Base-by-base conservation (phyloP, 257 asterid species). In the Fraxinus pennsylvanica region DNA sequence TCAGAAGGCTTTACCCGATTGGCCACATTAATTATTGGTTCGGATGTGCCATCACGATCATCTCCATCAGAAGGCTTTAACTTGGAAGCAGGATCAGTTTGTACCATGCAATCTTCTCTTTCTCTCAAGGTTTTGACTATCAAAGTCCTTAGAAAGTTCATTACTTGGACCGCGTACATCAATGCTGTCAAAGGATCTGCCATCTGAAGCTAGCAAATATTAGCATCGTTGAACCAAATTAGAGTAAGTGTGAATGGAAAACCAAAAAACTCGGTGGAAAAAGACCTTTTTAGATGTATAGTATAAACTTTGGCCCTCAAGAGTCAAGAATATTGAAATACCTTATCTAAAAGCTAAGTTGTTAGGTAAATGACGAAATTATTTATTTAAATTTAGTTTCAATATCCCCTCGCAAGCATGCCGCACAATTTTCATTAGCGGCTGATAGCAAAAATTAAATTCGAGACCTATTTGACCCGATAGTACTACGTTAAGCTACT, bases 161-260 rank as follows among this genome's bases (percentile, higher is more conserved):
- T 89, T 1, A 91, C 94, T 88, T 90, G 94, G 72, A 91, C 94
- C 0, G 90, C 96, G 19, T 86, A 85, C 92, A 91, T 87, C 68
- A 91, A 54, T 38, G 96, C 96, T 7, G 94, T 91, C 84, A 89
- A 79, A 72, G 96, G 94, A 85, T 91, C 96, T 12, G 84, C 86
- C 96, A 91, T 91, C 90, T 91, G 92, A 83, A 86, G 50, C 54
- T 59, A 80, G 15, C 68, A 73, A 21, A 22, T 47, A 61, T 9
- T n/a, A 27, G 74, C 68, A 76, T 10, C n/a, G 36, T 66, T 25
- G 59, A 71, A 50, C 35, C 57, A 14, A 8, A 54, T 7, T 43
- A 72, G 4, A 21, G 29, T 27, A 43, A 21, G 22, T 29, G 30
- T 45, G 39, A 66, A 17, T 10, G 68, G 43, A 41, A 10, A 43